Base-by-base conservation (phyloP, 805 yeast species). In the Candida coquimbonensis region DNA sequence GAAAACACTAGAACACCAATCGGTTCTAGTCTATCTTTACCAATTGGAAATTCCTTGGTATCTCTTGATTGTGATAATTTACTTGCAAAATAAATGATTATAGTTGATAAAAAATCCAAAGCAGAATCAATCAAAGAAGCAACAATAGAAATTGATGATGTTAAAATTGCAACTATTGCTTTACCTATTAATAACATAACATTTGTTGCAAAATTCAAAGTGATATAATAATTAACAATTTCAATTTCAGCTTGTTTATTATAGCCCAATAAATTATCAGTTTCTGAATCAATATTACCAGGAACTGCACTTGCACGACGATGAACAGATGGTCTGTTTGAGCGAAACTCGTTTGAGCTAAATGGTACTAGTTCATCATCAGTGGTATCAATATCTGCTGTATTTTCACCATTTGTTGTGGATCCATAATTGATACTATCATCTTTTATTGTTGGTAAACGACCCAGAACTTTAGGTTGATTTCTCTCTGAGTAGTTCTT, bases 121-220 rank as follows among this genome's bases (percentile, higher is more conserved):
- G 79, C 68, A 3, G 91, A 84, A 64, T 85, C 95, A 36, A 86
- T 81, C 50, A 85, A 72, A 1, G 93, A 84, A 0, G 95, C 95
- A 42, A 85, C 68, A 40, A 86, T 77, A 7, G 93, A 84, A 51
- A 86, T 76, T 11, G 95, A 86, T 57, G 69, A 73, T 0, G 91
- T 81, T 57, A 80, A 64, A n/a, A 77, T 50, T 1, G 81, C 78
- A 24, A 83, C 87, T 12, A 72, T 65, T 4, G 73, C 48, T 56
- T 85, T 85, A 3, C 86, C 89, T 2, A 74, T 38, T 42, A 85
- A 64, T 43, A 86, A 67, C 1, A 81, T 45, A 36, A 79, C 60
- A 58, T 85, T 85, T 46, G 83, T 66, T 35, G 69, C 61, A 54
- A 84, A 79, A 51, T 84, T 85, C 37, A 83, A 74, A 54, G 75